Evolutionary conservation across 192 early-diverging fungal genomes (phyloP).

Genomic region (Diversispora eburnea): DNA sequence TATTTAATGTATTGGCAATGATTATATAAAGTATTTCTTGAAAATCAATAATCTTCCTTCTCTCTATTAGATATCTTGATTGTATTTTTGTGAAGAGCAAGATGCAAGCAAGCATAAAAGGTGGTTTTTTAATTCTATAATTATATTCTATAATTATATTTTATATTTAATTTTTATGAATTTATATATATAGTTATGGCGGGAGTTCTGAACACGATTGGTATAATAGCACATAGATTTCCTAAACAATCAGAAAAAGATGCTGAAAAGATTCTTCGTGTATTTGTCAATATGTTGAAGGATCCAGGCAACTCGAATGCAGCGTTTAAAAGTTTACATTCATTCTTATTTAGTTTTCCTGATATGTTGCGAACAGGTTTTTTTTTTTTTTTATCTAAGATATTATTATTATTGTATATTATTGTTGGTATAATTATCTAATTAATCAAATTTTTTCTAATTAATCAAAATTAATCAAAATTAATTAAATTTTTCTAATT

Average conservation of each 20-base stretch:
- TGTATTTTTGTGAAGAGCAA: neutral
- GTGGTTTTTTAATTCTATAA: too few species aligned
- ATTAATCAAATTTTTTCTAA: too few species aligned
- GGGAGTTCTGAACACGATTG: constrained; percentile 41
- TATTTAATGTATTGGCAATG: neutral
- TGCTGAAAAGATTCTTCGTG: constrained; percentile 30
- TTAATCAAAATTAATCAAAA: too few species aligned
- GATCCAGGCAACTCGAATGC: constrained; percentile 33
- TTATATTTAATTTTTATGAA: neutral
- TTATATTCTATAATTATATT: too few species aligned
- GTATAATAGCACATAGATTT: constrained; percentile 38
- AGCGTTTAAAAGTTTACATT: constrained; percentile 36
- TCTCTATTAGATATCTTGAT: constrained; percentile 13
- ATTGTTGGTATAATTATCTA: too few species aligned
- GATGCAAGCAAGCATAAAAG: neutral
- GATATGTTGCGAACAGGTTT: constrained; percentile 30
- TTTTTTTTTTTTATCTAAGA: too few species aligned
- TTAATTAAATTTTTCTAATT: too few species aligned
- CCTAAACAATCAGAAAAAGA: constrained; percentile 28
- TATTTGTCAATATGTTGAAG: constrained; percentile 34
- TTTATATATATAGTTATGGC: constrained; percentile 36
- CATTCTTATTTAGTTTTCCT: constrained; percentile 30
- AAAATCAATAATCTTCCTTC: neutral
- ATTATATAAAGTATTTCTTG: constrained; percentile 31
- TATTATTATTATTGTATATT: too few species aligned